These are phyloP conservation scores for Aspergillus sp. DNA, from an alignment of 2,329 filamentous ascomycete species.

Conservation along the genomic window DNA sequence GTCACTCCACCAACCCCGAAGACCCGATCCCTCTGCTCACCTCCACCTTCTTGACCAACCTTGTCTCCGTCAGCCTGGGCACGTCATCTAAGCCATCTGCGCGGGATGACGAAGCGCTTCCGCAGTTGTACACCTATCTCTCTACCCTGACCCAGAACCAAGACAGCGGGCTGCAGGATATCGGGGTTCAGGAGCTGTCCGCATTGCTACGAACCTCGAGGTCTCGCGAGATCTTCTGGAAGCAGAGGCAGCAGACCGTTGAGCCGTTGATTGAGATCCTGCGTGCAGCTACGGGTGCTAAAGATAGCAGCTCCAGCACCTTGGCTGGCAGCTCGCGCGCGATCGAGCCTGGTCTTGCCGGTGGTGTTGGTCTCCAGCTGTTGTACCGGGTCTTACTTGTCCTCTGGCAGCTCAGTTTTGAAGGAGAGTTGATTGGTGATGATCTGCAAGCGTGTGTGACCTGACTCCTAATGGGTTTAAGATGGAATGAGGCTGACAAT, in stretches of 20 bases:
- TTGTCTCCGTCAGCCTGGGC: slow-evolving; percentile 67
- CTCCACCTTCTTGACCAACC: slow-evolving; percentile 78
- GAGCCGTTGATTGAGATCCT: slow-evolving; percentile 81
- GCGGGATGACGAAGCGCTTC: slow-evolving; percentile 74
- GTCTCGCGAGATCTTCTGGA: slow-evolving; percentile 84
- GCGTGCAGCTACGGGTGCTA: slow-evolving; percentile 69
- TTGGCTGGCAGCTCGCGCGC: slow-evolving; percentile 63
- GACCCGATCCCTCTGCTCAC: slow-evolving; percentile 88
- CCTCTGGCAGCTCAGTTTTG: slow-evolving; percentile 95
- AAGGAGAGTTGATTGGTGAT: slow-evolving; percentile 68
- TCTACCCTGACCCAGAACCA: slow-evolving; percentile 79
- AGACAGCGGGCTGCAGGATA: slow-evolving; percentile 90
- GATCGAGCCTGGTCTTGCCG: slow-evolving; percentile 64
- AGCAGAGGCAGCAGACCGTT: slow-evolving; percentile 81
- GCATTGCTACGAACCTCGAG: slow-evolving; percentile 73
- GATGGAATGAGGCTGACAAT: slow-evolving; percentile 10
- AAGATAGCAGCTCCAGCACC: slow-evolving; percentile 64
- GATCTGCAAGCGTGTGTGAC: slow-evolving; percentile 65
- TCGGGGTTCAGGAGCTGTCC: slow-evolving; percentile 90
- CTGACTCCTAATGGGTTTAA: not conserved
- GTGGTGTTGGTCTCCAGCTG: slow-evolving; percentile 86
- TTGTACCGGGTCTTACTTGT: slow-evolving; percentile 93
- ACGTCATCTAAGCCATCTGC: slow-evolving; percentile 60
- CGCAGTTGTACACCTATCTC: slow-evolving; percentile 81
- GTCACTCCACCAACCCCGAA: slow-evolving; percentile 77